phyloP scores from a whole-genome alignment of 495 filamentous ascomycete species.

The Copromyces sp. region DNA sequence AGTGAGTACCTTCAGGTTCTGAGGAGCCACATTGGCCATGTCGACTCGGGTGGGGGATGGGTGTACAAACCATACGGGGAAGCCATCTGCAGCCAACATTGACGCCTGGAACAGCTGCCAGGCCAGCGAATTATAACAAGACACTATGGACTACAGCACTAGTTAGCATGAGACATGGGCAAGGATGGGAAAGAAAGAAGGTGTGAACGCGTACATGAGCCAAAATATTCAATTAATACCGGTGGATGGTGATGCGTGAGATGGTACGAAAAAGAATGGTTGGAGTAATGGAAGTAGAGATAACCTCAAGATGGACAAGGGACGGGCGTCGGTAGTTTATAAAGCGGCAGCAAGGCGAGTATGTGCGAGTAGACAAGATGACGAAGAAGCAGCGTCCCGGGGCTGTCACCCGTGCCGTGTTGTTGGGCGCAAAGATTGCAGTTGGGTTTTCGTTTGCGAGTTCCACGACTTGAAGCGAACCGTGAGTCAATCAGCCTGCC shows the following conservation, averaged over 20 bases:
- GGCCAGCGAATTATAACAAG: neutral
- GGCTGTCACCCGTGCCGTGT: neutral
- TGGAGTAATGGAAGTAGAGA: neutral
- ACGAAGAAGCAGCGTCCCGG: neutral
- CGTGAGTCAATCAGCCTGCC: neutral
- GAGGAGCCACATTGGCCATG: neutral
- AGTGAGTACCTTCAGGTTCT: neutral
- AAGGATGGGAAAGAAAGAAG: neutral
- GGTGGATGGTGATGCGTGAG: neutral
- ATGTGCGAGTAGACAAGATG: neutral
- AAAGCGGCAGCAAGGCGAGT: neutral
- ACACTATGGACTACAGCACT: neutral
- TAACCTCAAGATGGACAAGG: neutral
- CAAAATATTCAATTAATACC: neutral
- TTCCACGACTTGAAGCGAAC: constrained; percentile 1
- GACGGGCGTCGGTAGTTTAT: neutral
- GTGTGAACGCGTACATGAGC: neutral
- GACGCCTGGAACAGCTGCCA: neutral
- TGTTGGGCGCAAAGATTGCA: neutral
- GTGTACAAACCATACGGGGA: neutral
- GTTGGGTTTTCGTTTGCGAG: neutral
- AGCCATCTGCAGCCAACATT: neutral
- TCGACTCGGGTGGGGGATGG: neutral
- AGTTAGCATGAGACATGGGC: neutral
- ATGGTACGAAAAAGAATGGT: neutral